phyloP scores from a whole-genome alignment of 352 stramenopile genomes.

The Phytopythium helicoides region DNA sequence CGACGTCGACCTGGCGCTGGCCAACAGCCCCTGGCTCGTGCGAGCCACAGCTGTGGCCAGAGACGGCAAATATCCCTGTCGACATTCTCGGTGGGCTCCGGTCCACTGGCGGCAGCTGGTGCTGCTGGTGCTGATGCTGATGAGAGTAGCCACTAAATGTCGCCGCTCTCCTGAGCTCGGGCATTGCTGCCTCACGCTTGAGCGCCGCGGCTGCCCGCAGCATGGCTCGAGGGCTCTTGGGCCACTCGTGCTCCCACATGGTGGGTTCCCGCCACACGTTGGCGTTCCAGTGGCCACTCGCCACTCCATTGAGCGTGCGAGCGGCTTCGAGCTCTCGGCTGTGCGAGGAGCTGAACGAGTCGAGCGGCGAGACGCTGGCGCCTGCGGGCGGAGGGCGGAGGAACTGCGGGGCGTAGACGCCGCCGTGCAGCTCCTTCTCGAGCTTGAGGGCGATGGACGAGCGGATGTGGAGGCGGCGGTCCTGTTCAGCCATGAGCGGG shows the following conservation, averaged over 20 bases:
- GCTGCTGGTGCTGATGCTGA: not conserved
- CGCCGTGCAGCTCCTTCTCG: slow-evolving; percentile 24
- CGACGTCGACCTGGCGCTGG: slow-evolving; percentile 14
- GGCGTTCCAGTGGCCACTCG: slow-evolving; percentile 3
- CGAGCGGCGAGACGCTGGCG: slow-evolving; percentile 10
- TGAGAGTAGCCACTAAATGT: slow-evolving; percentile 5
- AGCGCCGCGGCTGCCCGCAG: slow-evolving; percentile 27
- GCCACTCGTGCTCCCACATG: slow-evolving; percentile 19
- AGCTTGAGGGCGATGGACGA: slow-evolving; percentile 33
- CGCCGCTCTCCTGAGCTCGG: slow-evolving; percentile 1
- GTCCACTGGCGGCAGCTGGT: not conserved
- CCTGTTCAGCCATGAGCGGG: slow-evolving; percentile 20
- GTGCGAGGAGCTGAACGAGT: slow-evolving; percentile 1
- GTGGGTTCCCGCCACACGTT: not conserved
- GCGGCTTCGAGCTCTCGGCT: slow-evolving; percentile 19
- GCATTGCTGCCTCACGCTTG: slow-evolving; percentile 22
- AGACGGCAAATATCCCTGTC: slow-evolving; percentile 22
- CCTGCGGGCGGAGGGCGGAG: slow-evolving; percentile 17
- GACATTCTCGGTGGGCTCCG: slow-evolving; percentile 6
- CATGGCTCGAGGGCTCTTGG: slow-evolving; percentile 36
- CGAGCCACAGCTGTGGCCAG: slow-evolving; percentile 35
- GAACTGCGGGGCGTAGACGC: slow-evolving; percentile 29
- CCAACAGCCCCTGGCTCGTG: slow-evolving; percentile 25
- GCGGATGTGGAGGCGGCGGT: slow-evolving; percentile 33
- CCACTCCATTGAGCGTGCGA: slow-evolving; percentile 13